Conservation (phyloP, 2,329 filamentous ascomycete species). For the Tympanopsis confertula region DNA sequence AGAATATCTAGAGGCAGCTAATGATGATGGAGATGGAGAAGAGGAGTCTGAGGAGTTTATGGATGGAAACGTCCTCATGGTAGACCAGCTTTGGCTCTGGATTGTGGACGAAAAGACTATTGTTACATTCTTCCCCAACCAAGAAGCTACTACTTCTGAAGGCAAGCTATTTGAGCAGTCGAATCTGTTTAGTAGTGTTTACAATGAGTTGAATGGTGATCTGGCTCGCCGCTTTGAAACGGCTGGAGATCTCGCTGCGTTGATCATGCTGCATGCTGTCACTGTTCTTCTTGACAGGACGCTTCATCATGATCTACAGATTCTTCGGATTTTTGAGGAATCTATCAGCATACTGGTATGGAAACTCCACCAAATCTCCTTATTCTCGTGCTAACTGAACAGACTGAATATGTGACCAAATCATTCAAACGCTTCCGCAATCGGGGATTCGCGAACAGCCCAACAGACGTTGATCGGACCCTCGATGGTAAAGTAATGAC, state of each 20-base stretch:
- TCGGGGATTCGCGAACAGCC: constrained; percentile 36
- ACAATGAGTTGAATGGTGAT: constrained; percentile 55
- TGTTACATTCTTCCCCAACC: constrained; percentile 40
- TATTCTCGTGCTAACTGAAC: not conserved
- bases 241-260: constrained; percentile 46
- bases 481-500: constrained; percentile 20
- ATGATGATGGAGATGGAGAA: constrained; percentile 11
- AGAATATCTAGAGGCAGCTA: constrained; percentile 3
- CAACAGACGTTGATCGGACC: constrained; percentile 15
- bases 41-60: constrained; percentile 22
- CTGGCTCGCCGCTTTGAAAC: constrained; percentile 50
- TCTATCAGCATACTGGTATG: constrained; percentile 49
- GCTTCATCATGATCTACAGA: constrained; percentile 47
- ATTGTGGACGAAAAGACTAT: constrained; percentile 30
- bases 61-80: constrained; percentile 51
- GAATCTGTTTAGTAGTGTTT: constrained; percentile 50
- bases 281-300: constrained; percentile 48
- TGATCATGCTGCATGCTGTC: constrained; percentile 49
- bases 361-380: not conserved
- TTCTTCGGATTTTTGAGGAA: constrained; percentile 56
- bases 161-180: constrained; percentile 45
- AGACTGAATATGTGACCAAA: constrained; percentile 9
- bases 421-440: constrained; percentile 51
- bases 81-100: constrained; percentile 53
- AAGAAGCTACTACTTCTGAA: constrained; percentile 40